Base-by-base conservation (phyloP, 495 filamentous ascomycete genomes). In the Penicillium parvum region DNA sequence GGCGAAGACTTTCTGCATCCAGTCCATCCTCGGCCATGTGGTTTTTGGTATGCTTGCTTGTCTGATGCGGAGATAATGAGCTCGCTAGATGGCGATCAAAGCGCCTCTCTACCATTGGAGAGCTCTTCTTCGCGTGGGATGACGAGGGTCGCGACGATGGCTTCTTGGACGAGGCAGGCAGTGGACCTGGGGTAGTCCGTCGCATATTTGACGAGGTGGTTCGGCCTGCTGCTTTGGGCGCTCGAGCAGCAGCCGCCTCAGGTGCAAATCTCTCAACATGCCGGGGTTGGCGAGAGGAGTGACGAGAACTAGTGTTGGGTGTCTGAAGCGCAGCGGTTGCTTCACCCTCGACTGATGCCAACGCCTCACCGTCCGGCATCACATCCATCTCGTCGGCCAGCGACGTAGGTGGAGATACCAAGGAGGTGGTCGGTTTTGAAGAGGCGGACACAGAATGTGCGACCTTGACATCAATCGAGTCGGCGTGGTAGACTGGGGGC, bases 341-440 rank as follows among this genome's bases (percentile, higher is more conserved):
- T 19, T 72, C 69, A n/a, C 63, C 56, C 34, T 72, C 69, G 4
- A 62, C 61, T 45, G 66, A 61, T 5, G 47, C 43, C 16, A 53
- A 48, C 9, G 50, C 46, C 41, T 66, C 60, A 0, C 57, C 51
- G 15, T 71, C 60, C 8, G 64, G 62, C 20, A 56, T 50, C 22
- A 64, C 57, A 40, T 73, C 72, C 42, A 57, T 66, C 41, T 75
- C 71, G 43, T 73, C 72, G 15, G 60, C 68, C 37, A 73, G 61
- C 17, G 74, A 78, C 29, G 72, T 75, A 1, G 74, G 74, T 17
- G 74, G 74, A 0, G 74, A 78, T 7, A 76, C 73, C 30, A 78
- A 47, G 2, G 72, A 69, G 21, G 61, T 65, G 17, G 66, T 55
- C 6, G 66, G 66, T 33, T 72, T 58, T 1, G 66, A 55, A 1